phyloP scores from a whole-genome alignment of 352 stramenopile genomes.

The Pythium apleroticum region DNA sequence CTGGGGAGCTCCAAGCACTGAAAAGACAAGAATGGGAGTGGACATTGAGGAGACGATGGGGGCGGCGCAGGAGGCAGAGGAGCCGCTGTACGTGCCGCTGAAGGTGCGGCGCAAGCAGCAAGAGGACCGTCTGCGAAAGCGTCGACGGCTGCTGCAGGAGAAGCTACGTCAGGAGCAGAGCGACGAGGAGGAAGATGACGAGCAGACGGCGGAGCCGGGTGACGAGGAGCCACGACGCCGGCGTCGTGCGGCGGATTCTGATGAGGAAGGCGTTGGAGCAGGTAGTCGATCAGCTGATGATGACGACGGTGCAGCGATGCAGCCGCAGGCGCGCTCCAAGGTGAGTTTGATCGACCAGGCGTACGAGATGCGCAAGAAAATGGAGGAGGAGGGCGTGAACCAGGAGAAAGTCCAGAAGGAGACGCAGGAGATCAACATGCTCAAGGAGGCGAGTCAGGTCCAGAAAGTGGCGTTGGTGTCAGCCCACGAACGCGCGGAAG shows the following conservation, averaged over 20 bases:
- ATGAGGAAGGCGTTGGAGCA: not conserved
- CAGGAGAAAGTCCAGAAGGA: conserved; percentile 79
- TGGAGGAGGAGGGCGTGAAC: conserved; percentile 79
- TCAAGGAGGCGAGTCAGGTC: conserved; percentile 95
- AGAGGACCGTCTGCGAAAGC: conserved; percentile 57
- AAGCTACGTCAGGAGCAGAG: conserved; percentile 45
- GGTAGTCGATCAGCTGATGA: not conserved
- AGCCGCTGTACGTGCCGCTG: conserved; percentile 76
- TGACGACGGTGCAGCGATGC: conserved; percentile 16
- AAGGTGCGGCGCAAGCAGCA: conserved; percentile 74
- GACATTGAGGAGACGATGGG: conserved; percentile 9
- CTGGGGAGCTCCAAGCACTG: conserved; percentile 2
- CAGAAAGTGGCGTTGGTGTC: conserved; percentile 96
- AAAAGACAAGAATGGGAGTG: not conserved
- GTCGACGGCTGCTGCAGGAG: conserved; percentile 53
- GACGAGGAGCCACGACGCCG: not conserved
- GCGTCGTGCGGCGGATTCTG: not conserved
- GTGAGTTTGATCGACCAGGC: conserved; percentile 82
- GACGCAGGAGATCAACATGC: conserved; percentile 90
- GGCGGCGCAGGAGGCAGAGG: conserved; percentile 22
- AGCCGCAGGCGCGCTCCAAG: conserved; percentile 40
- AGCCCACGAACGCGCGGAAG: conserved; percentile 90
- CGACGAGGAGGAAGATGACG: conserved; percentile 29
- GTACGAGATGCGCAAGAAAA: conserved; percentile 79
- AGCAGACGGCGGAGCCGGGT: conserved; percentile 11